A percentile compares a stretch with the other conserved stretches of the same genome.
These are phyloP conservation scores for Trichoderma hamatum DNA, from an alignment of 2,329 filamentous ascomycete genomes.

Conservation along the genomic window DNA sequence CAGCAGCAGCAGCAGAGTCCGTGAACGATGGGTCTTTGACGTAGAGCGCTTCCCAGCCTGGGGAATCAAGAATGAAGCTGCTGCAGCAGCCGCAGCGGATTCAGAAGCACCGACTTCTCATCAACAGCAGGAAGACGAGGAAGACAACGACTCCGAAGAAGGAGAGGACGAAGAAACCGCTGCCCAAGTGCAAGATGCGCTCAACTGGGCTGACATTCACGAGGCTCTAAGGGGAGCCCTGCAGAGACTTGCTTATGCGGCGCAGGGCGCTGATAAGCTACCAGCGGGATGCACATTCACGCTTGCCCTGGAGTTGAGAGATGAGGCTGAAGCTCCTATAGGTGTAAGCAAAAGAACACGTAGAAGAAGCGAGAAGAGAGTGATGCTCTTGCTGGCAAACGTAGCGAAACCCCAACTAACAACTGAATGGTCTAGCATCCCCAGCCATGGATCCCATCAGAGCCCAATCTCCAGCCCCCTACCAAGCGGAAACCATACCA, in stretches of 20 bases:
- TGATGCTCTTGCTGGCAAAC: neutral
- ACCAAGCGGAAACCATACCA: slow-evolving; percentile 37
- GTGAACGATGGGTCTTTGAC: slow-evolving; percentile 66
- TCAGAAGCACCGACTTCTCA: neutral
- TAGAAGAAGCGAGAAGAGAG: neutral
- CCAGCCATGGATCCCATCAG: slow-evolving; percentile 63
- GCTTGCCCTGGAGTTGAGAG: slow-evolving; percentile 71
- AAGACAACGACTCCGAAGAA: slow-evolving; percentile 26
- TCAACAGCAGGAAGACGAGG: slow-evolving; percentile 29
- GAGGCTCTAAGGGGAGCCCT: slow-evolving; percentile 73
- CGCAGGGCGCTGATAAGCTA: slow-evolving; percentile 58
- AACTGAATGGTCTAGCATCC: slow-evolving; percentile 49
- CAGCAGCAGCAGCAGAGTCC: slow-evolving; percentile 43
- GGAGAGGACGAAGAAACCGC: slow-evolving; percentile 39
- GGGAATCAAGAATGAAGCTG: neutral
- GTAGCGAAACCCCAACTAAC: neutral
- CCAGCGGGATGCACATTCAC: slow-evolving; percentile 73
- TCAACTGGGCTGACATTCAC: slow-evolving; percentile 65
- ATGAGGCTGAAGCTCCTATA: slow-evolving; percentile 61
- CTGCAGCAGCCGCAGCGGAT: neutral
- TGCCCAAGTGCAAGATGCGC: slow-evolving; percentile 32
- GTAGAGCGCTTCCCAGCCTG: slow-evolving; percentile 53
- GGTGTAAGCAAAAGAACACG: slow-evolving; percentile 48
- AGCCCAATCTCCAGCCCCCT: slow-evolving; percentile 49
- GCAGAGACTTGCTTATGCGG: slow-evolving; percentile 62